These are phyloP conservation scores for Sclerotinia subarctica DNA, from an alignment of 2,329 filamentous ascomycete genomes.

Conservation along the genomic window DNA sequence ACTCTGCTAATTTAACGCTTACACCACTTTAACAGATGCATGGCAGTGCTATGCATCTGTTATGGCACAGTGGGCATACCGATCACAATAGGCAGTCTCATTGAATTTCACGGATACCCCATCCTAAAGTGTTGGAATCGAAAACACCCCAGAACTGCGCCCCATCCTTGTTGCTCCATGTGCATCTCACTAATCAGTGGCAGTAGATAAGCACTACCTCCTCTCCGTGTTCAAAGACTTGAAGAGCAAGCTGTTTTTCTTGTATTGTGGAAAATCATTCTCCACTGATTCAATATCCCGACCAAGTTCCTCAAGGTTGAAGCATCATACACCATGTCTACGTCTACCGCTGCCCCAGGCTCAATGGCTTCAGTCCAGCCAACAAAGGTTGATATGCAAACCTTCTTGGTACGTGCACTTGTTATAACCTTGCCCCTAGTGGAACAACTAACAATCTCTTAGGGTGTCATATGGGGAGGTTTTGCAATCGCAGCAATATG, in stretches of 20 bases:
- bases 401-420: constrained; percentile 3
- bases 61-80: background rate
- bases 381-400: constrained; percentile 8
- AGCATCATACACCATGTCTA: background rate
- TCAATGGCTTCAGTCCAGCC: background rate
- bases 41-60: background rate
- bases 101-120: background rate
- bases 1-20: background rate
- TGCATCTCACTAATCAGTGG: background rate
- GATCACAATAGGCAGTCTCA: background rate
- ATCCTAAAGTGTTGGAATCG: background rate
- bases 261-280: background rate
- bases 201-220: background rate
- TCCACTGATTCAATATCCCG: background rate
- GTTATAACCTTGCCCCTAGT: background rate
- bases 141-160: background rate
- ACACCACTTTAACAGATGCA: background rate
- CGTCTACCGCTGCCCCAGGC: background rate
- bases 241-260: background rate
- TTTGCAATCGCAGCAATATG: background rate
- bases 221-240: background rate
- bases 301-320: constrained; percentile 1
- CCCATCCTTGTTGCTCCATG: background rate
- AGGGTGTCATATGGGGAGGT: constrained; percentile 5
- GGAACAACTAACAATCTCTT: background rate